These are phyloP conservation scores for Colletotrichum neosansevieriae DNA, from an alignment of 2,329 filamentous ascomycete genomes.

Conservation along the genomic window DNA sequence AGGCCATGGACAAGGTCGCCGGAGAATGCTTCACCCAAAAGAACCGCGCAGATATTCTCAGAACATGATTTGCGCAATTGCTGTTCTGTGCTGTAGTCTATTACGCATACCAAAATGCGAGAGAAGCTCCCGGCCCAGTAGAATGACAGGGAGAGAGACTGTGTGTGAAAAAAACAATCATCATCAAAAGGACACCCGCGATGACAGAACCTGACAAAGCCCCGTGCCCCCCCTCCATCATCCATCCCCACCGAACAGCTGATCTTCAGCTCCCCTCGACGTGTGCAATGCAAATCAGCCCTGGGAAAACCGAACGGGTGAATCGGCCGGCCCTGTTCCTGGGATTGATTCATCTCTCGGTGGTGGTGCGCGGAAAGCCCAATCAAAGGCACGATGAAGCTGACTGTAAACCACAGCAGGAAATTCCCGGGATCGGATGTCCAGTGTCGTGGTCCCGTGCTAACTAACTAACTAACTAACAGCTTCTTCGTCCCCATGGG, in stretches of 20 bases:
- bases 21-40: conserved; percentile 13
- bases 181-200: background rate
- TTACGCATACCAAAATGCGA: background rate
- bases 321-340: background rate
- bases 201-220: conserved; percentile 17
- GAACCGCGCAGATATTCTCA: no score
- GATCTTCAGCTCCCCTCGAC: no score
- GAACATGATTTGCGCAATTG: no score
- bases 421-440: background rate
- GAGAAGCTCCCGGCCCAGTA: background rate
- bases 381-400: no score
- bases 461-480: no score
- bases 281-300: background rate
- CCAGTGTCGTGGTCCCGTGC: no score
- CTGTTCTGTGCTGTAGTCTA: no score
- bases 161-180: background rate
- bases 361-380: background rate
- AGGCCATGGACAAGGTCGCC: conserved; percentile 7
- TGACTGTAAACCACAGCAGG: background rate
- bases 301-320: background rate
- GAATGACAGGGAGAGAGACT: no score
- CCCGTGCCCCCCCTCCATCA: no score
- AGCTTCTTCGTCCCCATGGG: no score
- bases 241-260: no score
- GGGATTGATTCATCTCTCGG: conserved; percentile 12